Conservation (phyloP, 106 monocot genomes). For the Platanthera guangdongensis region DNA sequence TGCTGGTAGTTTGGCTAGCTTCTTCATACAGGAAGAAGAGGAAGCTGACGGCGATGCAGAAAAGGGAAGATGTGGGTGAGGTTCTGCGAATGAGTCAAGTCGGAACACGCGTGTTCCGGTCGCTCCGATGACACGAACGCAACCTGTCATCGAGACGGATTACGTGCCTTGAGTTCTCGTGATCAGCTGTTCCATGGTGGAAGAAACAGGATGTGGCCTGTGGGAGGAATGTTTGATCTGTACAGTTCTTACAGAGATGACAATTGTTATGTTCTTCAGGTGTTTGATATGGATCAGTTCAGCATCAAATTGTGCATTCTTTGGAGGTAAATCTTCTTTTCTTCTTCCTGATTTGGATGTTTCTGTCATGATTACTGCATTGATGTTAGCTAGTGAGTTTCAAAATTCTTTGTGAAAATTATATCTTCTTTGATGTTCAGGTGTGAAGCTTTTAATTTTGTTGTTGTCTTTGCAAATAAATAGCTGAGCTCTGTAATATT, state of each 20-base stretch:
- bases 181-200: not conserved
- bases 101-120: constrained; percentile 46
- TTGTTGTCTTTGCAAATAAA: constrained; percentile 11
- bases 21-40: constrained; percentile 20
- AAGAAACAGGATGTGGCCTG: too few relatives aligned
- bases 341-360: constrained; percentile 3
- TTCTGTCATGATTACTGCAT: not conserved
- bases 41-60: constrained; percentile 46
- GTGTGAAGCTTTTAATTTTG: not conserved
- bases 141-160: constrained; percentile 57
- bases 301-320: constrained; percentile 5
- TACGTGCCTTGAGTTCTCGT: constrained; percentile 26
- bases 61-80: constrained; percentile 38
- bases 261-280: constrained; percentile 8
- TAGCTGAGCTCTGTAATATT: not conserved
- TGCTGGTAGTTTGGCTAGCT: constrained; percentile 22
- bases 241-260: constrained; percentile 10
- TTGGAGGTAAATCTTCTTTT: not conserved
- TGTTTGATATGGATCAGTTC: constrained; percentile 3
- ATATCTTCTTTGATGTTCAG: not conserved
- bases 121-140: constrained; percentile 47
- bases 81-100: constrained; percentile 31
- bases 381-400: constrained; percentile 2
- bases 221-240: constrained; percentile 18
- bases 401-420: not conserved